phyloP scores from a whole-genome alignment of 2,329 filamentous ascomycete species.

The Setomelanomma holmii region DNA sequence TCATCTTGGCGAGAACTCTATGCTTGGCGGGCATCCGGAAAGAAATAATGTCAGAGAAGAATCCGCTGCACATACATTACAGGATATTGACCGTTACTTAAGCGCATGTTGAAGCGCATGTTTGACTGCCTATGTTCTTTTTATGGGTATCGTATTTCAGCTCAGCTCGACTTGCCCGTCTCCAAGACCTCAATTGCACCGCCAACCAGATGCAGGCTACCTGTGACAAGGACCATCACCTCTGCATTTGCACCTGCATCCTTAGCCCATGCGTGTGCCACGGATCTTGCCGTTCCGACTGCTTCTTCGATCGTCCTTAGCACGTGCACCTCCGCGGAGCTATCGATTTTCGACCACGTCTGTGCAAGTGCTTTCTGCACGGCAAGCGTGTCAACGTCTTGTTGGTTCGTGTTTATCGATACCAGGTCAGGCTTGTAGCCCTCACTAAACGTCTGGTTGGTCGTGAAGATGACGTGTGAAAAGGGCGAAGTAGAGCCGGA shows the following conservation, averaged over 20 bases:
- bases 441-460: constrained; percentile 72
- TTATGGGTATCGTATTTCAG: constrained; percentile 24
- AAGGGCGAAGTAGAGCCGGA: constrained; percentile 59
- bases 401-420: constrained; percentile 65
- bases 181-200: constrained; percentile 78
- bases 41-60: too few species aligned
- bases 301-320: constrained; percentile 73
- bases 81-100: not conserved
- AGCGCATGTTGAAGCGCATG: constrained; percentile 30
- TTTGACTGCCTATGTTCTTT: not conserved
- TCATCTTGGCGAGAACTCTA: too few species aligned
- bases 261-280: constrained; percentile 41
- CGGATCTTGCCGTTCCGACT: constrained; percentile 62
- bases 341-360: constrained; percentile 59
- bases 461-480: constrained; percentile 78
- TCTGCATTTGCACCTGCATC: constrained; percentile 45
- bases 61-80: too few species aligned
- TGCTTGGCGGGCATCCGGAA: too few species aligned
- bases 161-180: constrained; percentile 23
- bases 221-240: constrained; percentile 75
- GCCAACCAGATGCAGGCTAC: constrained; percentile 84
- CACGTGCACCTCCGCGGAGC: constrained; percentile 60
- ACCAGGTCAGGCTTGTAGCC: constrained; percentile 71
- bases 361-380: constrained; percentile 73
- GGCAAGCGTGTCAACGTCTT: constrained; percentile 64